Evolutionary conservation across 805 yeast species (phyloP).

Genomic region (Wickerhamiella vanderwaltii): DNA sequence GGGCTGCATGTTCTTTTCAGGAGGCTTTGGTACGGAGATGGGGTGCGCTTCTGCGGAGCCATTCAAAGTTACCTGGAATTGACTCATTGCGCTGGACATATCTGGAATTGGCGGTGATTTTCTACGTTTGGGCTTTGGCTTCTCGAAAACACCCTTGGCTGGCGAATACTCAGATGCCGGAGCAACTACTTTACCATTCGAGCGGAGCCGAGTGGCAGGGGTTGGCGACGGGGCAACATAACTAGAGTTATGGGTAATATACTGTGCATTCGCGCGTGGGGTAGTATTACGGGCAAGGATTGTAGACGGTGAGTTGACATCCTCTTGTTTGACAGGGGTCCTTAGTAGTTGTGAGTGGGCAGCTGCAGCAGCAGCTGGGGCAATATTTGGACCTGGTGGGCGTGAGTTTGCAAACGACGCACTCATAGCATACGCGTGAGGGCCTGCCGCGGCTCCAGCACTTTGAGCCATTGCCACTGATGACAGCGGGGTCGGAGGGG

Average conservation of each 20-base stretch:
- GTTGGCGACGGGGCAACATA: conserved; percentile 22
- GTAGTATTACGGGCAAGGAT: conserved; percentile 13
- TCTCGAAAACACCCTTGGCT: conserved; percentile 24
- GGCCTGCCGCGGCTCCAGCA: conserved; percentile 8
- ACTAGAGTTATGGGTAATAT: not conserved
- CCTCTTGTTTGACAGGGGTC: conserved; percentile 5
- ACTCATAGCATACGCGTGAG: conserved; percentile 7
- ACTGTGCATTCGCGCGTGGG: not conserved
- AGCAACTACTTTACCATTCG: conserved; percentile 22
- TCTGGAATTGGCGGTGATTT: conserved; percentile 18
- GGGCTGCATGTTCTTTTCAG: conserved; percentile 11
- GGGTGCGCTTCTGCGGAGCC: conserved; percentile 6
- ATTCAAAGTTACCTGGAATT: conserved; percentile 24
- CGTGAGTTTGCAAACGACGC: not conserved
- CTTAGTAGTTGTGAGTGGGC: conserved; percentile 2
- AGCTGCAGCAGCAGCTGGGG: conserved; percentile 13
- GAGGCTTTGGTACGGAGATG: conserved; percentile 9
- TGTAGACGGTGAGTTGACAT: conserved; percentile 18
- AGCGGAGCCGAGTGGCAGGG: conserved; percentile 24
- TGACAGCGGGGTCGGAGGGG: not conserved
- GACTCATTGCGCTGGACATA: conserved; percentile 25
- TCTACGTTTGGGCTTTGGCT: conserved; percentile 1
- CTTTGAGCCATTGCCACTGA: conserved; percentile 6
- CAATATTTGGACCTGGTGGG: conserved; percentile 3
- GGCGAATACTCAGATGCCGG: conserved; percentile 25